Evolutionary conservation across 2,329 filamentous ascomycete species (phyloP), one percentile per base, ranked within the genome.

Genomic region (Cercospora brassicicola): DNA sequence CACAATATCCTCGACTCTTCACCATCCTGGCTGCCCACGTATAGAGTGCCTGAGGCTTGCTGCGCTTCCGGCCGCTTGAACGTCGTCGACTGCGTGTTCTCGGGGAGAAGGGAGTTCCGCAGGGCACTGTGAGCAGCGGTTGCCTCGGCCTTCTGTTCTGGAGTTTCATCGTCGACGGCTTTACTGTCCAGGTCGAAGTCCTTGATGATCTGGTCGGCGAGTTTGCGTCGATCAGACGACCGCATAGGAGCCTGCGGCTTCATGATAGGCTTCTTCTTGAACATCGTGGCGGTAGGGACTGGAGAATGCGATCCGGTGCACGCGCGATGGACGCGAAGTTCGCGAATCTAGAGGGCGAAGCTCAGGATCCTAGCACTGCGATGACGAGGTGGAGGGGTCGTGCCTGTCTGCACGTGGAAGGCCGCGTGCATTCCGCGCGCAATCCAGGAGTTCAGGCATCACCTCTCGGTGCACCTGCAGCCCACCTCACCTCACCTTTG

Each of bases 241-340:
- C 89, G 86, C 62, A 91, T 80, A 48, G 89, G 88, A 3, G 88
- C 84, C 11, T 89, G 81, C 18, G 89, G 87, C 81, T 91, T 91
- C 81, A 91, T 86, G 84, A 69, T 73, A 2, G 77, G 77, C 68
- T 79, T 79, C 73, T 79, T 79, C 67, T 79, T 79, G 74, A 79
- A 79, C 78, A 79, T 79, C 11, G 23, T 66, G 59, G 28, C 20
- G 57, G 51, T 60, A 68, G 63, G 13, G 63, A 68, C 59, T 55
- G 67, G 26, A 31, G 8, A 28, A 23, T 60, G 11, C 39, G 23
- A 39, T 39, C 6, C 6, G 11, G 31, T 30, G 36, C 4, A 36
- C 31, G 15, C 18, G 13, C 45, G 20, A n/a, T 39, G 23, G 36
- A 26, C 33, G 36, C 26, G 20, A 61, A 42, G 36, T 45, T 48